Conservation (phyloP, 2,329 filamentous ascomycete species). For the Aspergillus cejpii region DNA sequence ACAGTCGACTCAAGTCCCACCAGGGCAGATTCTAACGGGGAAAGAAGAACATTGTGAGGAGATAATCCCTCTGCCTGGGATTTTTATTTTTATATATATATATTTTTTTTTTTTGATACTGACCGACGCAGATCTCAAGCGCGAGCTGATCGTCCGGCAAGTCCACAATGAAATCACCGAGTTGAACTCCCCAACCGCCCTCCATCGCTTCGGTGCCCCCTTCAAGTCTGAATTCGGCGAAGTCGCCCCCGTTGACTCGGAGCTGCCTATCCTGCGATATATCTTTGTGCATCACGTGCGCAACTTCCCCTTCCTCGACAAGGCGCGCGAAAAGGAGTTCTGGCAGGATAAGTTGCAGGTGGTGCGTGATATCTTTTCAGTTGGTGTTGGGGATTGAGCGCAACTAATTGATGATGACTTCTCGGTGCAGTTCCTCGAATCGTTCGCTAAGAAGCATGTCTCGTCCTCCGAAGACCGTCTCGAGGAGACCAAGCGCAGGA, state of each 20-base stretch:
- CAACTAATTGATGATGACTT: slow-evolving; percentile 7
- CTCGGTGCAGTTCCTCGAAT: slow-evolving; percentile 72
- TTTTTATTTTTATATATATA: too few species aligned
- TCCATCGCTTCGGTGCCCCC: slow-evolving; percentile 90
- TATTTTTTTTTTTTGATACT: too few species aligned
- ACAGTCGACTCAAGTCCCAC: slow-evolving; percentile 28
- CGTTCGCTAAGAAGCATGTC: slow-evolving; percentile 93
- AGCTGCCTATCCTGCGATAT: slow-evolving; percentile 86
- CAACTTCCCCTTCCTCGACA: slow-evolving; percentile 95
- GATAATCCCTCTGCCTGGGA: not conserved
- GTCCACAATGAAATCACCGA: slow-evolving; percentile 85
- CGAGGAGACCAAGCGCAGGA: slow-evolving; percentile 90
- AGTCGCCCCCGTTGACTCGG: slow-evolving; percentile 85
- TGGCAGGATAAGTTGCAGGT: slow-evolving; percentile 98
- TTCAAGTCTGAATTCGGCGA: slow-evolving; percentile 91
- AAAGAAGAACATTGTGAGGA: slow-evolving; percentile 93
- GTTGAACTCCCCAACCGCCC: slow-evolving; percentile 86
- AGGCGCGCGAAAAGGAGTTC: slow-evolving; percentile 96
- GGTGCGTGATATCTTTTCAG: slow-evolving; percentile 49
- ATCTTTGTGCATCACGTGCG: slow-evolving; percentile 98
- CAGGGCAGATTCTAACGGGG: slow-evolving; percentile 66
- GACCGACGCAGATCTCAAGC: slow-evolving; percentile 70
- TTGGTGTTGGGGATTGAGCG: not conserved
- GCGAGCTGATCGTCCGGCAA: slow-evolving; percentile 86
- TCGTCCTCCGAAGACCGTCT: slow-evolving; percentile 93